Conservation (phyloP, 148 eudicot genomes). For the Arbutus unedo region DNA sequence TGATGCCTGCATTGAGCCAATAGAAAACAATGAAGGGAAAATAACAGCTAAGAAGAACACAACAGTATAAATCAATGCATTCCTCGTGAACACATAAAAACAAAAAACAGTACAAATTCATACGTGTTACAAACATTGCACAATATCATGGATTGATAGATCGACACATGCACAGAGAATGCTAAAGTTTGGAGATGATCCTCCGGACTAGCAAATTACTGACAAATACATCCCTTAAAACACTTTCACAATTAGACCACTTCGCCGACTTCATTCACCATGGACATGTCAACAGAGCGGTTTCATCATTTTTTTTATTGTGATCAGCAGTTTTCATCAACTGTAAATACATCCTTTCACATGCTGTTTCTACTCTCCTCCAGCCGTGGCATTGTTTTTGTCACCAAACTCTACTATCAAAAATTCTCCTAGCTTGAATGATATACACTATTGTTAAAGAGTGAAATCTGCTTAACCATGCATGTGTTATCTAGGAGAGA, state of each 20-base stretch:
- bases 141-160: not conserved
- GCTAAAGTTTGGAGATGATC: not conserved
- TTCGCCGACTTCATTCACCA: not conserved
- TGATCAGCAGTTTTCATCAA: not conserved
- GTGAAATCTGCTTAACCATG: not conserved
- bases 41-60: not conserved
- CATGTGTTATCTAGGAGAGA: not conserved
- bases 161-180: not conserved
- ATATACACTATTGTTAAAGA: not conserved
- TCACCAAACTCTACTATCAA: not conserved
- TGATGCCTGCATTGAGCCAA: slow-evolving; percentile 13
- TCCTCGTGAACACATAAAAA: not conserved
- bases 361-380: not conserved
- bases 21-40: not conserved
- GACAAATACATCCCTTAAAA: not conserved
- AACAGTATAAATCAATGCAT: not conserved
- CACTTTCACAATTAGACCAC: not conserved
- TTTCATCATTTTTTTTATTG: too few relatives aligned
- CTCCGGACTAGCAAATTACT: not conserved
- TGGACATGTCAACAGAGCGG: too few relatives aligned
- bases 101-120: not conserved
- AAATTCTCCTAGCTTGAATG: not conserved
- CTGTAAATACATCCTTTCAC: not conserved
- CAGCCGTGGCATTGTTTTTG: not conserved
- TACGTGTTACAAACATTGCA: not conserved